phyloP scores from a whole-genome alignment of 2,329 filamentous ascomycete species.

The Colletotrichum kahawae region DNA sequence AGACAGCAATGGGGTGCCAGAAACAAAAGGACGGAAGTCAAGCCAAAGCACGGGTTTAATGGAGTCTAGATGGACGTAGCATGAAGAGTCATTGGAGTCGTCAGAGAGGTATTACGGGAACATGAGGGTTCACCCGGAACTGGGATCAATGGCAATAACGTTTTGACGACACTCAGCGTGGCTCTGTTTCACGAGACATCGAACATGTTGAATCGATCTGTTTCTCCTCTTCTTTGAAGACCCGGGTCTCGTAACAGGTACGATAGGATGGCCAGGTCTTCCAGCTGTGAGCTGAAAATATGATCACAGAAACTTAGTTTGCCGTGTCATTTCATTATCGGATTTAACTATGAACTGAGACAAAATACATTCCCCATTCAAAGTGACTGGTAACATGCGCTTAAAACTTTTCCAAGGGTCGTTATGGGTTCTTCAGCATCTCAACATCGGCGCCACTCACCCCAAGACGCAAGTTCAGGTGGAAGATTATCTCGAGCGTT shows the following conservation, averaged over 20 bases:
- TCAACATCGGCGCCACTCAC: background rate
- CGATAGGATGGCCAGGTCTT: background rate
- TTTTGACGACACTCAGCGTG: background rate
- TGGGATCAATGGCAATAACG: background rate
- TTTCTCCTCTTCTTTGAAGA: background rate
- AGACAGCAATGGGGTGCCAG: too few species aligned
- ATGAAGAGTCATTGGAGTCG: too few species aligned
- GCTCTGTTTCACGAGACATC: background rate
- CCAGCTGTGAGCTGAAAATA: background rate
- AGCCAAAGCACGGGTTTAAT: too few species aligned
- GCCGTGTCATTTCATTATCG: background rate
- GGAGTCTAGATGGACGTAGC: too few species aligned
- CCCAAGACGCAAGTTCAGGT: background rate
- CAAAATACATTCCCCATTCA: background rate
- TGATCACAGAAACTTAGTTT: background rate
- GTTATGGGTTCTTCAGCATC: background rate
- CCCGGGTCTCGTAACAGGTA: too few species aligned
- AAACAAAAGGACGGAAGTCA: too few species aligned
- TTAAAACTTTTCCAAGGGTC: background rate
- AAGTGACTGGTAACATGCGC: background rate
- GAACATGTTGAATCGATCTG: background rate
- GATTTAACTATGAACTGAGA: too few species aligned
- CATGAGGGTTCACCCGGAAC: too few species aligned
- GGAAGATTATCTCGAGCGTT: background rate
- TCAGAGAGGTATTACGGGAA: too few species aligned